Evolutionary conservation across 2,329 filamentous ascomycete species (phyloP), one percentile per base, ranked within the genome.

Genomic region (Huntiella savannae): DNA sequence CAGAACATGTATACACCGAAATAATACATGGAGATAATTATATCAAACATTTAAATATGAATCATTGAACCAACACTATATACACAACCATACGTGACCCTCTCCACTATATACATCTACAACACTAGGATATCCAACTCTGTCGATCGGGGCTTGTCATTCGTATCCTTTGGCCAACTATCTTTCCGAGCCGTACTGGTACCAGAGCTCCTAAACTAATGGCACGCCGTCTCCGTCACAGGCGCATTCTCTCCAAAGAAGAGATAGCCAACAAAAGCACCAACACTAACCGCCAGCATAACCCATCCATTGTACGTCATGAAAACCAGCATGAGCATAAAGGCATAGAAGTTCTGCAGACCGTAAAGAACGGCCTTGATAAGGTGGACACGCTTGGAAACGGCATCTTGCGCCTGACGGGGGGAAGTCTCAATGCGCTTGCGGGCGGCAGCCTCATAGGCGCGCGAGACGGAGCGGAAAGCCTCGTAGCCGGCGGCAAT

Each of bases 221-320:
- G 88, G 60, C 91, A 98, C 38, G 88, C 87, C 52, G 84, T 86
- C 52, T 85, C 79, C 69, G 93, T 95, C 5, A 79, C 73, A 45
- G 76, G 71, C 1, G 77, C 76, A 46, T 69, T 67, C 47, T 75
- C 72, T 12, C 83, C 81, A 64, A 95, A 98, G 39, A 80, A 55
- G 50, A 94, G 59, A 59, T 93, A 95, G 38, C 91, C 91, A 39
- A 93, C 62, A 53, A 92, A 93, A 0, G 88, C 87, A 12, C 91
- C 91, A 7, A 92, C 66, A 1, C 82, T 82, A 12, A 96, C 87
- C 3, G 88, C 75, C 53, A 93, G 63, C 91, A 98, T 98, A 54
- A 98, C 78, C 79, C 83, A 93, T 48, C 91, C 91, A 57, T 98
- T 98, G 65, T 98, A 98, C n/a, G 91, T 98, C 91, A 98, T 98